Base-by-base conservation (phyloP, 164 flowering plant genomes). In the Stephania cephalantha region DNA sequence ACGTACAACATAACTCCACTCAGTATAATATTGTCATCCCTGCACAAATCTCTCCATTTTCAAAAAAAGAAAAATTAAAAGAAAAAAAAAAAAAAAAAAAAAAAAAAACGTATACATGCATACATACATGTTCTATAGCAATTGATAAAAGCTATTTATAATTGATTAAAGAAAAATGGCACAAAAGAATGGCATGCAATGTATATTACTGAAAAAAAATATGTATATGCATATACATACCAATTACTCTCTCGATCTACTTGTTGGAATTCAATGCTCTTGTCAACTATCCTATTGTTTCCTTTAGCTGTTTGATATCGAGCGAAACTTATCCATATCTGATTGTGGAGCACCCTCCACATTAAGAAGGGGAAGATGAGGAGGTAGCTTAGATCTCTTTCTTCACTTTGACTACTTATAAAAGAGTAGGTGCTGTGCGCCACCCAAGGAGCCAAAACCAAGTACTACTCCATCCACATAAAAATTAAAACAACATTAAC, bases 11-110 rank as follows among this genome's bases (percentile, higher is more conserved):
- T 6, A 6, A 77, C n/a, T 1, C 69, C 74, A 20, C 55, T 55
- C 69, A 77, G n/a, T 50, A 77, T 68, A 17, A 66, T 69, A 25
- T 73, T 75, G 46, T 77, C 79, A 73, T 77, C 79, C 79, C 79
- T 77, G 78, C 65, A 17, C 65, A 17, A 35, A 35, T 35, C 42
- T 35, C 4, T 35, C 42, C 42, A 35, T 35, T 35, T 35, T 35
- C 42, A 35, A 35, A 35, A 35, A 35, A 35, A 35, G 0, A 35
- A 35, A 35, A 25, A 25, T 25, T 25, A 25, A 25, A 25, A 25
- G 25, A 25, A 35, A 35, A 35, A 2, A 4, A 35, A 35, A 35
- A 4, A n/a, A n/a, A 25, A 25, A 25, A 25, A 0, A 25, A 35
- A 35, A 35, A 2, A 4, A 35, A 35, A 35, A 4, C 42, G 4